A percentile compares a stretch with the other conserved stretches of the same genome.
Conservation (phyloP, 2,329 filamentous ascomycete genomes). For the Aspergillus latus region DNA sequence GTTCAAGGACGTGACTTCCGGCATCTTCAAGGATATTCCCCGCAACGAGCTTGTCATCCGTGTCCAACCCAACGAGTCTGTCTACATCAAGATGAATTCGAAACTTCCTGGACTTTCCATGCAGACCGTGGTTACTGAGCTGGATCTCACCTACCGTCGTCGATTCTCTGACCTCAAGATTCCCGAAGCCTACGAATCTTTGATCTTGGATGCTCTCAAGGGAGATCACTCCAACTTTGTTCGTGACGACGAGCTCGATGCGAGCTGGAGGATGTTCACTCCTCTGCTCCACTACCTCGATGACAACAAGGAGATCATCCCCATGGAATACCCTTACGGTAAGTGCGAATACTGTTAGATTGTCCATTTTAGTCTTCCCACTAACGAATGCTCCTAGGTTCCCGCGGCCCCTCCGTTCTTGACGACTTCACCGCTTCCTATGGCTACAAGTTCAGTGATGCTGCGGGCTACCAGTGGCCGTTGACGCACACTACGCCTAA, state of each 20-base stretch:
- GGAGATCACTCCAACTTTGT: slow-evolving; percentile 99
- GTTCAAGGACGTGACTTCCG: slow-evolving; percentile 98
- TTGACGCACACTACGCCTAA: slow-evolving; percentile 68
- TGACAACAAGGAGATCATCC: slow-evolving; percentile 98
- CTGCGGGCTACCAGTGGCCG: slow-evolving; percentile 93
- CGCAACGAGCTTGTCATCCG: slow-evolving; percentile 99
- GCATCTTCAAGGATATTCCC: slow-evolving; percentile 99
- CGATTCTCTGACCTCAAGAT: slow-evolving; percentile 99
- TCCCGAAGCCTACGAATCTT: slow-evolving; percentile 95
- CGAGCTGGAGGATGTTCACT: slow-evolving; percentile 98
- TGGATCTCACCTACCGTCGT: slow-evolving; percentile 95
- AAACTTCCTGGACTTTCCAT: slow-evolving; percentile 98
- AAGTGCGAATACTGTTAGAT: slow-evolving; percentile 40
- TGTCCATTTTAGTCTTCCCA: neutral
- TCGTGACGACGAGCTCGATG: slow-evolving; percentile 92
- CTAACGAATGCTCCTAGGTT: slow-evolving; percentile 60
- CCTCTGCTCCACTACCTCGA: slow-evolving; percentile 97
- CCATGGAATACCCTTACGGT: slow-evolving; percentile 99
- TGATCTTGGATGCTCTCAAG: slow-evolving; percentile 96
- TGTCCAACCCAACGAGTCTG: slow-evolving; percentile 98
- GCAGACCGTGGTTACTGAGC: slow-evolving; percentile 98
- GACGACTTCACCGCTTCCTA: slow-evolving; percentile 98
- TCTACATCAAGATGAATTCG: slow-evolving; percentile 99
- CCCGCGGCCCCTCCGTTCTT: slow-evolving; percentile 89
- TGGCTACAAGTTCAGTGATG: slow-evolving; percentile 98